A percentile compares a stretch with the other conserved stretches of the same genome.
phyloP scores from a whole-genome alignment of 164 flowering plant species.

The Platanus orientalis region DNA sequence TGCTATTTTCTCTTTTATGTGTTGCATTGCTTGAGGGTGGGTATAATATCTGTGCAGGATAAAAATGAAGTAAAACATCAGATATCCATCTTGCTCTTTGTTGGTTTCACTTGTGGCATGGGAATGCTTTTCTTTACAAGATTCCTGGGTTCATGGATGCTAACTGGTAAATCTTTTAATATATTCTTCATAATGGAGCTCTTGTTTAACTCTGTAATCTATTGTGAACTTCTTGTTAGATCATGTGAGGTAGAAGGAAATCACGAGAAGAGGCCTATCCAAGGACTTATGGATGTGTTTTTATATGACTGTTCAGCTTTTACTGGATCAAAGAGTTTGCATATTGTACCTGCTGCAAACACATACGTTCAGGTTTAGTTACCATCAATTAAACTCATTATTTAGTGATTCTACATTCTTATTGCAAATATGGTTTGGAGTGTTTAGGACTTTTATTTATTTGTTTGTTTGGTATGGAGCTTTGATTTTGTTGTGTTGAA shows the following conservation, averaged over 20 bases:
- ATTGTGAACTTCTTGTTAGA: background rate
- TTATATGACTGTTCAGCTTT: slow-evolving; percentile 43
- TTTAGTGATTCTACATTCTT: background rate
- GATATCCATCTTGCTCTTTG: slow-evolving; percentile 78
- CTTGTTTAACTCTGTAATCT: background rate
- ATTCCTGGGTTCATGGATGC: slow-evolving; percentile 57
- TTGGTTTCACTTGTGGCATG: slow-evolving; percentile 73
- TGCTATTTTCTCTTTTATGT: background rate
- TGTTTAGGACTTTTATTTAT: background rate
- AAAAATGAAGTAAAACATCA: slow-evolving; percentile 76
- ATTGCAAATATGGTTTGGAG: too few relatives aligned
- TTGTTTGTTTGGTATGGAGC: background rate
- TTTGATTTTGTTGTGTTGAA: too few relatives aligned
- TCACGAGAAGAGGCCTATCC: background rate
- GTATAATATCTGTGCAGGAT: slow-evolving; percentile 48
- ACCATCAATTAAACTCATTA: background rate
- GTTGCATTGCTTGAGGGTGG: slow-evolving; percentile 1
- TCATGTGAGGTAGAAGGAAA: background rate
- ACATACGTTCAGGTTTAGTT: slow-evolving; percentile 49
- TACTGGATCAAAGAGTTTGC: slow-evolving; percentile 42
- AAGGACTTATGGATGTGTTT: slow-evolving; percentile 12
- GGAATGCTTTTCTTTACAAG: slow-evolving; percentile 72
- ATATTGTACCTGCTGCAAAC: slow-evolving; percentile 49
- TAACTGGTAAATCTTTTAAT: slow-evolving; percentile 50
- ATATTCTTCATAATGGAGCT: background rate